Base-by-base conservation (phyloP, 2,329 filamentous ascomycete genomes). In the Microcyclospora pomicola region DNA sequence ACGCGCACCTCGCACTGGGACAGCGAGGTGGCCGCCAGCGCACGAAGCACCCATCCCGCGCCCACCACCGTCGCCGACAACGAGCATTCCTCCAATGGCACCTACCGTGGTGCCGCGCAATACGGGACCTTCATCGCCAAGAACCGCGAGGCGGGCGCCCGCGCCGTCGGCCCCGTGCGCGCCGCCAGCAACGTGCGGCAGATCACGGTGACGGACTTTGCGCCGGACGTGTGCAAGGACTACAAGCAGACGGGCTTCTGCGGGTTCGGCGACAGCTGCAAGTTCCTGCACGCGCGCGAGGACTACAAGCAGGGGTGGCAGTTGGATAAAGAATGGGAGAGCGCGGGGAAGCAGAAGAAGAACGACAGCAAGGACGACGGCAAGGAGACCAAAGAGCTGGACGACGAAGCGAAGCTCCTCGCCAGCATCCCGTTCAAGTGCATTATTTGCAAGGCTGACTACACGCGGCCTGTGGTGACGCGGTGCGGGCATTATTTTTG, bases 401-500 rank as follows among this genome's bases (percentile, higher is more conserved):
- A 65, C 2, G 69, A 75, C 0, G 82, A 88, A 36, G 75, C 81
- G 33, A 77, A 75, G 14, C 62, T 88, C 55, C 63, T 93, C 36
- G 78, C 87, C 55, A 81, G 78, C 51, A 93, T 94, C 15, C 87
- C 87, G 0, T 94, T 94, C 55, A 82, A 76, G 1, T 95, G 87
- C 59, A 75, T 93, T 46, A 84, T 94, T 44, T 95, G 87, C 67
- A 77, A 79, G 51, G 72, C 76, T 29, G 61, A 77, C 1, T 95
- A 94, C 61, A 80, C 76, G 51, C 71, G 74, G 40, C 88, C 91
- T 0, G 73, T 96, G 2, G 66, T 88, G 15, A 96, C 91, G 10
- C 81, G 85, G 47, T 98, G 91, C 49, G 82, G 85, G 0, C 91
- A 98, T 59, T 96, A 96, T 59, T 96, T 96, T 55, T 98, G 91